Conservation (phyloP, 2,329 filamentous ascomycete genomes). For the Alternaria gaisen region DNA sequence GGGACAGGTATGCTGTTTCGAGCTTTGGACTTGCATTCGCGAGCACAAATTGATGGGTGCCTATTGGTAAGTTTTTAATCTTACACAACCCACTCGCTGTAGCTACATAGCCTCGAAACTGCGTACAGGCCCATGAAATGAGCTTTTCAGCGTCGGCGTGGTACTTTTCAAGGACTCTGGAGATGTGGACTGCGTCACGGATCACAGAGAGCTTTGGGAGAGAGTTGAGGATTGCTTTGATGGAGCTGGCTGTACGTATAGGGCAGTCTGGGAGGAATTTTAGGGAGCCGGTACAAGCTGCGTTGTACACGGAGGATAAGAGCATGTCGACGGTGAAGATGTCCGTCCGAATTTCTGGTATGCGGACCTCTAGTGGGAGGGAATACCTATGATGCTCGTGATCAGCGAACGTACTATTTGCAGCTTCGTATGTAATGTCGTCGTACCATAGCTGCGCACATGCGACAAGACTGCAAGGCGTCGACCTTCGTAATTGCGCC, state of each 20-base stretch:
- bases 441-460: constrained; percentile 36
- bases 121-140: constrained; percentile 42
- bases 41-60: constrained; percentile 46
- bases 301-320: constrained; percentile 38
- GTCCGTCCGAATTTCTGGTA: constrained; percentile 44
- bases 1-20: constrained; percentile 32
- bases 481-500: constrained; percentile 33
- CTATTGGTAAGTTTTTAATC: constrained; percentile 39
- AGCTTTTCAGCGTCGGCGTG: constrained; percentile 36
- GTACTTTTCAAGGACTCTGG: constrained; percentile 20
- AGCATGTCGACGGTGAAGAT: constrained; percentile 42
- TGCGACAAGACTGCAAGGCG: constrained; percentile 26
- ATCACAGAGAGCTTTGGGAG: constrained; percentile 36
- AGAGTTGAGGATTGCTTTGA: constrained; percentile 35
- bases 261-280: constrained; percentile 44
- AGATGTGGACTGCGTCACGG: constrained; percentile 26
- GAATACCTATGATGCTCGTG: constrained; percentile 3
- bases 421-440: not conserved
- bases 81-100: constrained; percentile 35
- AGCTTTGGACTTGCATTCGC: constrained; percentile 38
- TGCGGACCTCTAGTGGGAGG: constrained; percentile 37
- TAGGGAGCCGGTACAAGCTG: constrained; percentile 25
- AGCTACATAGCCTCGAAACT: constrained; percentile 41
- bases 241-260: constrained; percentile 16
- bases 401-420: not conserved